Base-by-base conservation (phyloP, 2,329 filamentous ascomycete genomes). In the Fusarium chaquense region DNA sequence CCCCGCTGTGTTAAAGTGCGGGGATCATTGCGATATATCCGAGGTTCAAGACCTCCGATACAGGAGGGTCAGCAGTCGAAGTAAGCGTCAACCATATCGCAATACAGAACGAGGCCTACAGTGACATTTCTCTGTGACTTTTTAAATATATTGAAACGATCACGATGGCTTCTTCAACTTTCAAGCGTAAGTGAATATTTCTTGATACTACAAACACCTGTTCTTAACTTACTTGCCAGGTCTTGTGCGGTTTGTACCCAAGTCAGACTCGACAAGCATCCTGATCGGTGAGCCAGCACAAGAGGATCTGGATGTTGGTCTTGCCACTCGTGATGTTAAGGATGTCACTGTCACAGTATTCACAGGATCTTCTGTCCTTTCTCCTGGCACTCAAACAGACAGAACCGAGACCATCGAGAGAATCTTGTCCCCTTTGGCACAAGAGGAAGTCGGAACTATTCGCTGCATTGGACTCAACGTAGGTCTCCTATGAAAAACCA, bases 401-500 rank as follows among this genome's bases (percentile, higher is more conserved):
- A 33, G 35, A 2, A 56, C 41, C 0, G 60, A 62, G 2, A 35
- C 47, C 0, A 24, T 62, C 0, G 58, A 62, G 0, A 43, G 30
- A 1, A 53, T 62, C 6, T 18, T 62, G 5, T 62, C 60, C 0
- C 60, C 60, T 13, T 2, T 62, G 5, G 28, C 60, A 5, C 60
- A 62, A 15, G 60, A 56, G 0, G 60, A 62, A 1, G 58, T 62
- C 0, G 60, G 60, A 0, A 62, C 60, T 0, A 62, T 62, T 0
- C 58, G 60, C 10, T 62, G 60, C 2, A 62, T 62, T 22, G 60
- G 60, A 4, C 2, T 62, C 0, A 62, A 62, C 13, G 60, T 47
- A 6, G 3, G 33, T 12, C 0, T 0, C 4, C 4, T 1, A 9
- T 5, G 0, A 2, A 0, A 4, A 8, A 0, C 1, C 1, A 0